phyloP scores from a whole-genome alignment of 2,329 filamentous ascomycete genomes.

The Eutypa lata region DNA sequence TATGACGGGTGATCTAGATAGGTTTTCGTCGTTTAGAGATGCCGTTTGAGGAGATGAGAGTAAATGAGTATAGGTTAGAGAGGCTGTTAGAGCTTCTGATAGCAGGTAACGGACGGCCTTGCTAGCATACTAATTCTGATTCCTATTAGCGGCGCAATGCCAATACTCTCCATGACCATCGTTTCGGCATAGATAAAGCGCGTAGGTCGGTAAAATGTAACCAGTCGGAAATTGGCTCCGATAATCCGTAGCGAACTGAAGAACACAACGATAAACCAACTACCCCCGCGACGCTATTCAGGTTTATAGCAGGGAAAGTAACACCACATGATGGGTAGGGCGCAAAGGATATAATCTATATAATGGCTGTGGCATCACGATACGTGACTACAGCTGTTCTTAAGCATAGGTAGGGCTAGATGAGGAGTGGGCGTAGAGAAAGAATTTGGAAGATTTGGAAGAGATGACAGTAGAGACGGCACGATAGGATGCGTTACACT shows the following conservation, averaged over 20 bases:
- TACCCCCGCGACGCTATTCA: not conserved
- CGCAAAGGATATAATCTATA: slow-evolving; percentile 1
- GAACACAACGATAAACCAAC: slow-evolving; percentile 3
- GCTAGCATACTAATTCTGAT: slow-evolving; percentile 3
- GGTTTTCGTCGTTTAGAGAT: too few relatives aligned
- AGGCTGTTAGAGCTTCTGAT: too few relatives aligned
- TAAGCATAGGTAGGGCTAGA: too few relatives aligned
- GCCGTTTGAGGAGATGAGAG: too few relatives aligned
- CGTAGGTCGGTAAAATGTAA: slow-evolving; percentile 1
- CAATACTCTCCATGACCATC: slow-evolving; percentile 1
- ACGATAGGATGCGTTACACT: too few relatives aligned
- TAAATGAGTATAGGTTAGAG: too few relatives aligned
- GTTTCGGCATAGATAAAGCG: slow-evolving; percentile 1
- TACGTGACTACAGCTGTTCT: too few relatives aligned
- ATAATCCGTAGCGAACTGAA: slow-evolving; percentile 3
- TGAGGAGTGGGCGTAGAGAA: too few relatives aligned
- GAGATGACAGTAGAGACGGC: too few relatives aligned
- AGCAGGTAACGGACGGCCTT: slow-evolving; percentile 1
- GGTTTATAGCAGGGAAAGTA: slow-evolving; percentile 1
- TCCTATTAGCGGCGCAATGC: slow-evolving; percentile 2
- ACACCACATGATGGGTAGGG: not conserved
- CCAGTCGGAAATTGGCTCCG: slow-evolving; percentile 1
- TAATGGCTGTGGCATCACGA: slow-evolving; percentile 3
- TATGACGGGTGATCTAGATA: too few relatives aligned
- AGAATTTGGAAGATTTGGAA: too few relatives aligned